Base-by-base conservation (phyloP, 768 basidiomycete genomes). In the Neoboletus magnificus region DNA sequence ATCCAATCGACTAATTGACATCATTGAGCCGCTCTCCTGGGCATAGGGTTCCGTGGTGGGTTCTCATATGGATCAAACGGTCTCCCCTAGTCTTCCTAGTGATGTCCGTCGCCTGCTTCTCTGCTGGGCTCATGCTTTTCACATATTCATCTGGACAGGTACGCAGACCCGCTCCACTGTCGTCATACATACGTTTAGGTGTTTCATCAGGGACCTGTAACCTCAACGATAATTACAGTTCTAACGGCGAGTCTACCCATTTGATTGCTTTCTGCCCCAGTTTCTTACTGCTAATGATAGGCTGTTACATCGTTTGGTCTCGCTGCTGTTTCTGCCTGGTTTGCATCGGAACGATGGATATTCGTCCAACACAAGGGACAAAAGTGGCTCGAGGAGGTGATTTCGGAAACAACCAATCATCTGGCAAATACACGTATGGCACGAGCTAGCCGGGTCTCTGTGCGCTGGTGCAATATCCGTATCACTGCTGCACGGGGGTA, bases 21-120 rank as follows among this genome's bases (percentile, higher is more conserved):
- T 56, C 59, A 61, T 54, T 11, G 52, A 80, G 79, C 56, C 81
- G 80, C 33, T 82, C 81, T 7, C 80, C 80, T 50, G 78, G 79
- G 50, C 76, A 81, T 60, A 76, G 79, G 57, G 80, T 82, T 48
- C 80, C 80, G 10, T 81, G 80, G 79, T 81, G 80, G 80, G 79
- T 82, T 23, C 67, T 80, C 40, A 91, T 91, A 61, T 92, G 88
- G 89, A 91, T 91, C 74, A 91, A 91, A 66, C 77, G 89, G 35
- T 89, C 88, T 6, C 89, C 89, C 15, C 77, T 92, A 33, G 86
- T 91, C 58, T 90, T 91, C 74, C 81, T 91, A 44, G 89, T 91
- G 56, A 77, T 91, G 68, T 89, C 90, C 50, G 89, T 91, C 43
- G 87, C 87, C 39, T 87, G 86, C 70, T 92, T 92, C 71, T 91